Evolutionary conservation across 495 filamentous ascomycete genomes (phyloP).

Genomic region (Penicillium herquei): DNA sequence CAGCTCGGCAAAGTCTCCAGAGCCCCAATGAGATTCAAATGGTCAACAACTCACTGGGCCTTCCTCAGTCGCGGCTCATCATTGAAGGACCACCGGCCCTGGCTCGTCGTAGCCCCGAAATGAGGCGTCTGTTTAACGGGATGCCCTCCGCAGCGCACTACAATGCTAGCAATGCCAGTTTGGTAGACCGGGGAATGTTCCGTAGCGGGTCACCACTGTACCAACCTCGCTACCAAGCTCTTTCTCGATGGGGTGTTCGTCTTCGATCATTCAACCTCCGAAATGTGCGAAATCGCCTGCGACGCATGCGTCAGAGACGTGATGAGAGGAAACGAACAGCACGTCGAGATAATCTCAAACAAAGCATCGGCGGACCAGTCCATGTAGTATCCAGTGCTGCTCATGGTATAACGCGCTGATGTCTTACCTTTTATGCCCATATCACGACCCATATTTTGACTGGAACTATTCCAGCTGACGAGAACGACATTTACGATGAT

Average conservation of each 20-base stretch:
- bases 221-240: slow-evolving; percentile 36
- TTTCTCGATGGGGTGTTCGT: slow-evolving; percentile 49
- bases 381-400: slow-evolving; percentile 34
- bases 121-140: slow-evolving; percentile 26
- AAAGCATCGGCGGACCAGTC: slow-evolving; percentile 57
- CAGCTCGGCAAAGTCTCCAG: slow-evolving; percentile 11
- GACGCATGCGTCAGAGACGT: slow-evolving; percentile 57
- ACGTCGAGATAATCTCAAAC: slow-evolving; percentile 61
- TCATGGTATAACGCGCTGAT: slow-evolving; percentile 12
- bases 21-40: slow-evolving; percentile 28
- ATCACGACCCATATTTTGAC: slow-evolving; percentile 8
- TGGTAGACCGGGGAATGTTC: slow-evolving; percentile 32
- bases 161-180: slow-evolving; percentile 32
- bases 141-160: slow-evolving; percentile 12
- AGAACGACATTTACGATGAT: slow-evolving; percentile 19
- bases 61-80: slow-evolving; percentile 53
- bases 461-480: slow-evolving; percentile 23
- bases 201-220: slow-evolving; percentile 33
- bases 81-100: slow-evolving; percentile 37
- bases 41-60: slow-evolving; percentile 52
- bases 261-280: slow-evolving; percentile 53
- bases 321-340: slow-evolving; percentile 58
- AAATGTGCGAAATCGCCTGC: slow-evolving; percentile 51
- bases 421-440: slow-evolving; percentile 9
- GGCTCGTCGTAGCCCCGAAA: slow-evolving; percentile 41